Percentiles rank a stretch among this genome's conserved stretches.
These are phyloP conservation scores for Rhynchospora tenuis DNA, from an alignment of 176 grass and related monocot species.

Conservation along the genomic window DNA sequence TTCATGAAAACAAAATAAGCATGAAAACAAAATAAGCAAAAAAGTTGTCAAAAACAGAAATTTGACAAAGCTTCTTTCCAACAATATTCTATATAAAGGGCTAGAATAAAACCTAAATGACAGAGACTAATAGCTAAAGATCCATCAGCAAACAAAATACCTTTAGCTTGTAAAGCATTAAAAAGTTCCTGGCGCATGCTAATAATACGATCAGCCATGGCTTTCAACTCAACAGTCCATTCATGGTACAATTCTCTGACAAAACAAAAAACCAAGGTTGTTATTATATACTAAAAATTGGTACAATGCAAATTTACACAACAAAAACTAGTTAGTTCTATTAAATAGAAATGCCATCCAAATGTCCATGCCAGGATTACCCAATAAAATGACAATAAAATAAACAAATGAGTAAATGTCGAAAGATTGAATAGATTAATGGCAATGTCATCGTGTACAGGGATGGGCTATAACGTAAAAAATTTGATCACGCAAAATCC, in stretches of 20 bases:
- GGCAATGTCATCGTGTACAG: no score
- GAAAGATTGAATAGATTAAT: background rate
- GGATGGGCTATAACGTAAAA: no score
- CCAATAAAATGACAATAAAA: background rate
- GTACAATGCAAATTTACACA: background rate
- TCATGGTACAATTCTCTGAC: slow-evolving; percentile 67
- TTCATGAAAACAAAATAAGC: slow-evolving; percentile 33
- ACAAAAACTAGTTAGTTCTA: background rate
- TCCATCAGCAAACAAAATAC: slow-evolving; percentile 36
- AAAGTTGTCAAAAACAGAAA: background rate
- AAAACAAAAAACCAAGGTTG: slow-evolving; percentile 23
- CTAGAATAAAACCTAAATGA: slow-evolving; percentile 19
- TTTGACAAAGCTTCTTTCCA: background rate
- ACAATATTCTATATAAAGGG: slow-evolving; percentile 10
- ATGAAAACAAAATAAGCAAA: slow-evolving; percentile 10
- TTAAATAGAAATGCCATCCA: background rate
- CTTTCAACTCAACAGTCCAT: slow-evolving; percentile 96
- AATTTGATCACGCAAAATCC: background rate
- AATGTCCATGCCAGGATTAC: background rate
- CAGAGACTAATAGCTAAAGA: slow-evolving; percentile 5
- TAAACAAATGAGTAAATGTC: background rate
- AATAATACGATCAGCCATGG: slow-evolving; percentile 95
- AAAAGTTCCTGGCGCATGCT: slow-evolving; percentile 89
- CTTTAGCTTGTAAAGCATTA: slow-evolving; percentile 66
- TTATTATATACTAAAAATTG: background rate